Evolutionary conservation across 257 asterid species (phyloP).

Genomic region (Coffea canephora): DNA sequence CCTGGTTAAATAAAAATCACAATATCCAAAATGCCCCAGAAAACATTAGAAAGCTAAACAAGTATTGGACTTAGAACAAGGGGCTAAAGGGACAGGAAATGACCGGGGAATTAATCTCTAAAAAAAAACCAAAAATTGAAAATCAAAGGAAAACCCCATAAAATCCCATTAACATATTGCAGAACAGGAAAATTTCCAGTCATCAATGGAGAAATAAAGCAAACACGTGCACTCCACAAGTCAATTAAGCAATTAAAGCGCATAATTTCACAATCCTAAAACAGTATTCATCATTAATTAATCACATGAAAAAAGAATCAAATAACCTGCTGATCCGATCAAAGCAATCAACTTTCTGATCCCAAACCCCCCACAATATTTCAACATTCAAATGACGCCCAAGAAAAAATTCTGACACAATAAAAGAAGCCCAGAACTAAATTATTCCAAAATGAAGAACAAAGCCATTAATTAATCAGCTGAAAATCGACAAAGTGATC

Average conservation of each 20-base stretch:
- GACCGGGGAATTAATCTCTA: not conserved
- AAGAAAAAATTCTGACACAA: not conserved
- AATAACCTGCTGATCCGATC: constrained; percentile 12
- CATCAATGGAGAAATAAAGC: not conserved
- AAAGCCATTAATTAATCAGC: constrained; percentile 9
- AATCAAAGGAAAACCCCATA: not conserved
- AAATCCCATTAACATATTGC: not conserved
- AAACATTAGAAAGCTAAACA: not conserved
- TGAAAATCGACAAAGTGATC: constrained; percentile 1
- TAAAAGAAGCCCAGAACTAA: not conserved
- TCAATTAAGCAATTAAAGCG: constrained; percentile 10
- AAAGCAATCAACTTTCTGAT: constrained; percentile 12
- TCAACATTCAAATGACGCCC: not conserved
- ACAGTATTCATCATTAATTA: not conserved
- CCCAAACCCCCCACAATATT: not conserved
- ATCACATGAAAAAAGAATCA: not conserved
- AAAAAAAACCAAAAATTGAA: not conserved
- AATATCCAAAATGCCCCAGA: not conserved
- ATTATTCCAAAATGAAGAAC: not conserved
- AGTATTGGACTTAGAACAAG: not conserved
- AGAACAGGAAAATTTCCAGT: not conserved
- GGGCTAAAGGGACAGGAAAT: not conserved
- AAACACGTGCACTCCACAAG: not conserved
- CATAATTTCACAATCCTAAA: not conserved
- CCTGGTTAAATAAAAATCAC: not conserved